phyloP scores from a whole-genome alignment of 2,329 filamentous ascomycete genomes.

The Alternaria incomplexa region DNA sequence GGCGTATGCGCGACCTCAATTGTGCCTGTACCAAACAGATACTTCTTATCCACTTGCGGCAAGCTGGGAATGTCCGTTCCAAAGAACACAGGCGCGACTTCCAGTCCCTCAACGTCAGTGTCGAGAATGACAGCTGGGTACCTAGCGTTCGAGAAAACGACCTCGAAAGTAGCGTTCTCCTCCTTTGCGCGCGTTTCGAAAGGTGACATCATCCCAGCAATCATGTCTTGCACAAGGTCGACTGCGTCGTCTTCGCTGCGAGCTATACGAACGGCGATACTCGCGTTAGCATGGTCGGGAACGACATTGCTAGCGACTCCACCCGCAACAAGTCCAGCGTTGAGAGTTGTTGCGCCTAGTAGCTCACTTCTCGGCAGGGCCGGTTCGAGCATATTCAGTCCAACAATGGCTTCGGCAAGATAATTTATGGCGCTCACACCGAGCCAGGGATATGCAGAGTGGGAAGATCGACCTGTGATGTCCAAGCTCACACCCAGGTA shows the following conservation, averaged over 20 bases:
- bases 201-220: conserved; percentile 23
- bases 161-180: conserved; percentile 21
- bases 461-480: conserved; percentile 75
- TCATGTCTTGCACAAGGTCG: conserved; percentile 21
- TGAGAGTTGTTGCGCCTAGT: conserved; percentile 70
- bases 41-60: conserved; percentile 28
- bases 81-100: conserved; percentile 32
- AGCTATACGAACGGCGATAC: conserved; percentile 61
- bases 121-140: conserved; percentile 27
- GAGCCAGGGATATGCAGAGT: conserved; percentile 89
- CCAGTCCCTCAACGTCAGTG: conserved; percentile 28
- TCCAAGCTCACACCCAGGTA: conserved; percentile 69
- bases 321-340: conserved; percentile 78
- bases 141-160: conserved; percentile 11
- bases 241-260: conserved; percentile 27
- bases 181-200: conserved; percentile 18
- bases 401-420: conserved; percentile 71
- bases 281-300: conserved; percentile 71
- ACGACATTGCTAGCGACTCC: conserved; percentile 89
- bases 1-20: conserved; percentile 34
- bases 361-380: conserved; percentile 52
- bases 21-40: conserved; percentile 28
- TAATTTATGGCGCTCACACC: conserved; percentile 83
- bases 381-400: conserved; percentile 59
- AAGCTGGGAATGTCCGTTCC: conserved; percentile 33